These are phyloP conservation scores for Pugionium dolabratum DNA, from an alignment of 345 rosid species.

Conservation along the genomic window DNA sequence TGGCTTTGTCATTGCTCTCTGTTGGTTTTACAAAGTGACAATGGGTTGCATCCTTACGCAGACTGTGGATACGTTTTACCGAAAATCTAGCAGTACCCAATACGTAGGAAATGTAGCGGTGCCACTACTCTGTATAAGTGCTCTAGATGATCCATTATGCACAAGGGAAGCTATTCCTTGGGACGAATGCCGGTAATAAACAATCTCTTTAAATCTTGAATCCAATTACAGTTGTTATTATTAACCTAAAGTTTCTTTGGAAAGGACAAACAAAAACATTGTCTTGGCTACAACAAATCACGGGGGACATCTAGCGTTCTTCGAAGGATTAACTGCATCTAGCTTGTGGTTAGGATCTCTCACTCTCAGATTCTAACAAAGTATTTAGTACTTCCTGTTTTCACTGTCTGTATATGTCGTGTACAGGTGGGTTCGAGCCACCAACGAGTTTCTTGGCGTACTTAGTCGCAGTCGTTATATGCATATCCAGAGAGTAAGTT, in stretches of 20 bases:
- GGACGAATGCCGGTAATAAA: conserved; percentile 87
- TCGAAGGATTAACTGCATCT: conserved; percentile 74
- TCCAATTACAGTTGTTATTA: background rate
- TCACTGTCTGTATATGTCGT: conserved; percentile 15
- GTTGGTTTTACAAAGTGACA: no score
- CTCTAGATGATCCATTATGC: conserved; percentile 91
- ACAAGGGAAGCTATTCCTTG: conserved; percentile 91
- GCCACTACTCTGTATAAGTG: conserved; percentile 83
- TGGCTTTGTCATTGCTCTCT: conserved; percentile 23
- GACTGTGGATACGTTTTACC: conserved; percentile 87
- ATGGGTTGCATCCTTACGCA: conserved; percentile 28
- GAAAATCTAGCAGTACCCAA: conserved; percentile 72
- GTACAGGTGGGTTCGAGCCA: conserved; percentile 91
- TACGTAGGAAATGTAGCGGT: conserved; percentile 67
- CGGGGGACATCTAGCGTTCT: conserved; percentile 92
- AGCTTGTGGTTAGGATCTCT: conserved; percentile 56
- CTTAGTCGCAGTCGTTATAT: conserved; percentile 63
- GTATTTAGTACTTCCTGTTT: background rate
- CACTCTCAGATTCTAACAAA: background rate
- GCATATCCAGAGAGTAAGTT: conserved; percentile 60
- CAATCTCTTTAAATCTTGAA: background rate
- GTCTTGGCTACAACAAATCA: conserved; percentile 71
- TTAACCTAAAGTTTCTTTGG: conserved; percentile 24
- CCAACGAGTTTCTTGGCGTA: conserved; percentile 64
- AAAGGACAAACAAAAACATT: conserved; percentile 74